A percentile compares a stretch with the other conserved stretches of the same genome.
phyloP scores from a whole-genome alignment of 1,139 yeast species.

The Meyerozyma carpophila region DNA sequence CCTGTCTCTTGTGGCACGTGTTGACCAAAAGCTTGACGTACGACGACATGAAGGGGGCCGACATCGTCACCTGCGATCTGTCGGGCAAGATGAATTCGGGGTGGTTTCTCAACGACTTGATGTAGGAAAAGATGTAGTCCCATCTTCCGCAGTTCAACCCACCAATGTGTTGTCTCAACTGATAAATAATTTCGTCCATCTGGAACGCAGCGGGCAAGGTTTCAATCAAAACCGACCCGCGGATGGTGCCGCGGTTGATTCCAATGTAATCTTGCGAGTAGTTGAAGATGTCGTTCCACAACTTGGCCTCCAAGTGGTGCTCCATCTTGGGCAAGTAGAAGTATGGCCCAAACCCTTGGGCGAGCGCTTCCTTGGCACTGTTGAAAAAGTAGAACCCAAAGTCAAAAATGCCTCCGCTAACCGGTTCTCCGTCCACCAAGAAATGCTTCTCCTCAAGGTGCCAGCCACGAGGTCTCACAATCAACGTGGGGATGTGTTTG shows the following conservation, averaged over 20 bases:
- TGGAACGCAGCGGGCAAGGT: constrained; percentile 75
- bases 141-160: constrained; percentile 82
- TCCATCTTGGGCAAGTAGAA: constrained; percentile 79
- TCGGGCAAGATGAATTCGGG: constrained; percentile 65
- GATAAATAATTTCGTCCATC: constrained; percentile 77
- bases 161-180: constrained; percentile 67
- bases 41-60: constrained; percentile 68
- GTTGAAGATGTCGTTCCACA: constrained; percentile 75
- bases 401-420: constrained; percentile 70
- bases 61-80: constrained; percentile 70
- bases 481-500: constrained; percentile 65
- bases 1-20: constrained; percentile 25
- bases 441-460: constrained; percentile 73
- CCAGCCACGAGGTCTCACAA: constrained; percentile 87
- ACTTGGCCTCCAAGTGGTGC: constrained; percentile 71
- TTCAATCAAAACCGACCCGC: constrained; percentile 76
- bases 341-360: constrained; percentile 69
- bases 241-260: constrained; percentile 64
- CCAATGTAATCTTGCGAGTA: constrained; percentile 64
- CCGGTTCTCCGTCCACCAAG: constrained; percentile 68
- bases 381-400: constrained; percentile 74
- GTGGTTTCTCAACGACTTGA: constrained; percentile 62
- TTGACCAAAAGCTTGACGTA: constrained; percentile 42
- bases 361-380: constrained; percentile 57
- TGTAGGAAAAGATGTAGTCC: constrained; percentile 75